A percentile compares a stretch with the other conserved stretches of the same genome.
Conservation (phyloP, 306 rosid species). For the Sphenostylis stenocarpa region DNA sequence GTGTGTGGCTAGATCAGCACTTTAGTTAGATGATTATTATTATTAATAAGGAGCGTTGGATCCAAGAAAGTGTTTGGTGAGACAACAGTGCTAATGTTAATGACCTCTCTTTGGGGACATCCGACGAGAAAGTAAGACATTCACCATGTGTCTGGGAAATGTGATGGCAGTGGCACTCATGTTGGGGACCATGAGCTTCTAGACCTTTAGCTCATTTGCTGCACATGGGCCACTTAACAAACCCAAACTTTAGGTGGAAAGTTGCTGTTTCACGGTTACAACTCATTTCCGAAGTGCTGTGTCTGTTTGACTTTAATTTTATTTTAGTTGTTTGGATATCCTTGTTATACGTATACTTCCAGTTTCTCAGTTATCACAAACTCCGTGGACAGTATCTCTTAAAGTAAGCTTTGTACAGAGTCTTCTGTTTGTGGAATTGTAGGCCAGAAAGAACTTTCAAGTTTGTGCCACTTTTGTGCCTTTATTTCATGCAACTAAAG, state of each 20-base stretch:
- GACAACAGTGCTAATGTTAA: conserved; percentile 32
- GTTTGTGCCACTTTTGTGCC: conserved; percentile 32
- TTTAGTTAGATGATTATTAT: conserved; percentile 26
- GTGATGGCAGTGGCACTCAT: conserved; percentile 26
- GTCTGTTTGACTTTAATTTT: conserved; percentile 22
- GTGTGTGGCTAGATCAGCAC: conserved; percentile 32
- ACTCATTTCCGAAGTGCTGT: conserved; percentile 5
- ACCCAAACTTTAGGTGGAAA: conserved; percentile 35
- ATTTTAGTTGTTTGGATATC: conserved; percentile 5
- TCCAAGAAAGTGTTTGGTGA: conserved; percentile 48
- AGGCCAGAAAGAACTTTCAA: conserved; percentile 13
- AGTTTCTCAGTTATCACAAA: conserved; percentile 10
- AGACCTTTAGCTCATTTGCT: conserved; percentile 24
- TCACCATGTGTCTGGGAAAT: conserved; percentile 45
- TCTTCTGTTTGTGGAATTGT: conserved; percentile 10
- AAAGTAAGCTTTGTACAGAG: conserved; percentile 37
- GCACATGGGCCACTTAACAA: conserved; percentile 37
- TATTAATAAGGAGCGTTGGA: conserved; percentile 42
- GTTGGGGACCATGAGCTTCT: conserved; percentile 44
- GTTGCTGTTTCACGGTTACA: conserved; percentile 9
- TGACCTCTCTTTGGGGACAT: conserved; percentile 29
- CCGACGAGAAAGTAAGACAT: conserved; percentile 40
- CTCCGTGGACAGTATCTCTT: conserved; percentile 8
- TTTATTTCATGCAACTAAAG: conserved; percentile 26
- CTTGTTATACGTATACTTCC: neutral